Conservation (phyloP, 2,329 filamentous ascomycete genomes). For the Scolecobasidium constrictum region DNA sequence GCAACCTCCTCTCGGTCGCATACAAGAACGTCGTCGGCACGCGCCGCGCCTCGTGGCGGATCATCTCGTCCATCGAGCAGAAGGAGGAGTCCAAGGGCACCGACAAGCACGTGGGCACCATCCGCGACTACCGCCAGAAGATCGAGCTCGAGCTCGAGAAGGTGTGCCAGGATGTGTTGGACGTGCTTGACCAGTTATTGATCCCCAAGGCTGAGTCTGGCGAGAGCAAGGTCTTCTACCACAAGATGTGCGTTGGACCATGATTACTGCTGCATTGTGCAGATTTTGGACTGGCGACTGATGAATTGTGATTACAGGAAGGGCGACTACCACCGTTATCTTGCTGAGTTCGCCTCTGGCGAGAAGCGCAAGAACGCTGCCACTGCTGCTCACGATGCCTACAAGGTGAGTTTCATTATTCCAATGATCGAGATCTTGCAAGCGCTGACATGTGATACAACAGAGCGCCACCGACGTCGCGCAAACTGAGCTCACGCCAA, state of each 20-base stretch:
- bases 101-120: constrained; percentile 86
- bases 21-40: constrained; percentile 99
- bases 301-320: constrained; percentile 55
- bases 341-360: constrained; percentile 84
- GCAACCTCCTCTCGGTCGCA: constrained; percentile 92
- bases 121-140: constrained; percentile 96
- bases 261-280: not conserved
- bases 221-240: constrained; percentile 99
- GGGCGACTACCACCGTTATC: constrained; percentile 93
- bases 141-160: constrained; percentile 95
- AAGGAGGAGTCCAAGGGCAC: constrained; percentile 99
- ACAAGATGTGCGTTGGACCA: constrained; percentile 95
- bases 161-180: constrained; percentile 95
- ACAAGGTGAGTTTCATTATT: constrained; percentile 61
- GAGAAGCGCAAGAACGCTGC: constrained; percentile 87
- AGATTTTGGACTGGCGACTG: not conserved
- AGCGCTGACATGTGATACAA: constrained; percentile 13
- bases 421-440: not conserved
- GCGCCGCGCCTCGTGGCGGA: constrained; percentile 96
- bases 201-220: constrained; percentile 94
- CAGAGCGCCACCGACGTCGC: constrained; percentile 96
- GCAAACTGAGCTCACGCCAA: constrained; percentile 93
- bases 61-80: constrained; percentile 99
- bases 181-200: constrained; percentile 84
- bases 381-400: constrained; percentile 82